Percentiles rank a stretch among this genome's conserved stretches.
phyloP scores from a whole-genome alignment of 169 alveolate genomes.

The Cryptosporidium tyzzeri region DNA sequence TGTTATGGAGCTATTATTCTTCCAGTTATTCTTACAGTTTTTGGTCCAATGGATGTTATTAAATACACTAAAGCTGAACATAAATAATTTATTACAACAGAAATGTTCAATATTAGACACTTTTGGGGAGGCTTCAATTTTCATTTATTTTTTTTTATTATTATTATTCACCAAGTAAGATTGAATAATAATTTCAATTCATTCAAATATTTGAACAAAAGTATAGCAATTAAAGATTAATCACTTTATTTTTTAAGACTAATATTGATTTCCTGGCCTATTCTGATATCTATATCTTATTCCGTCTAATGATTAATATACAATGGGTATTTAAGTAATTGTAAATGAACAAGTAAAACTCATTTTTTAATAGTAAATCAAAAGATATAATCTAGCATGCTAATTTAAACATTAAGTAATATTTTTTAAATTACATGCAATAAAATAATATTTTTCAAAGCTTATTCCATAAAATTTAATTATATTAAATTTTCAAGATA shows the following conservation, averaged over 20 bases:
- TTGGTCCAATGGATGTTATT: constrained; percentile 76
- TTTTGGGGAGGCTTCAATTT: not conserved
- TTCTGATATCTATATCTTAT: not conserved
- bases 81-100: not conserved
- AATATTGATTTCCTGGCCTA: not conserved
- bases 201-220: not conserved
- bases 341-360: too few species aligned
- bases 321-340: too few species aligned
- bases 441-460: not conserved
- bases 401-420: too few species aligned
- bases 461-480: not conserved
- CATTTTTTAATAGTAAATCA: too few species aligned
- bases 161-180: too few species aligned
- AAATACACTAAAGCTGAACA: constrained; percentile 59
- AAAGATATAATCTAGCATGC: too few species aligned
- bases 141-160: too few species aligned
- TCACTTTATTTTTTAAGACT: not conserved
- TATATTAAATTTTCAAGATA: not conserved
- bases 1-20: constrained; percentile 76
- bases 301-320: not conserved
- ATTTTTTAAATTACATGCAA: not conserved
- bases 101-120: not conserved
- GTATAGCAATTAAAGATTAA: not conserved
- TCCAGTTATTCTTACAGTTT: constrained; percentile 65
- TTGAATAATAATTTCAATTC: not conserved